Base-by-base conservation (phyloP, 768 basidiomycete species). In the Tylopilus vinaceipallidus region DNA sequence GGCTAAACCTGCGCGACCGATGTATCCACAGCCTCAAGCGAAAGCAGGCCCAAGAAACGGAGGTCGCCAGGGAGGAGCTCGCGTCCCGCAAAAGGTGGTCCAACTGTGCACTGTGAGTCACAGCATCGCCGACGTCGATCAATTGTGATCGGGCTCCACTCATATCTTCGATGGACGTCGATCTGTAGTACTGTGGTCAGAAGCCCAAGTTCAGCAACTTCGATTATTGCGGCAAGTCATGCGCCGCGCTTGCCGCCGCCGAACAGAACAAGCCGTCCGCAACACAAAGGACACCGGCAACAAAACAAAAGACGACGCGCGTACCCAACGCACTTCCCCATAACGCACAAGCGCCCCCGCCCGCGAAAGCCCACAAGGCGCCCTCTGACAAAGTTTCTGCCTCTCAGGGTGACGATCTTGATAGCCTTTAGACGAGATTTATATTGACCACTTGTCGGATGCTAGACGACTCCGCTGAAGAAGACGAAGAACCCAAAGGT, bases 161-260 rank as follows among this genome's bases (percentile, higher is more conserved):
- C 49, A 64, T 23, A 41, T 54, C 45, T 50, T 50, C 42, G 53
- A 62, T 56, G 62, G 45, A 17, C 41, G 59, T 45, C 62, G 61
- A 64, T 62, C 57, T 54, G 22, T 39, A 68, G 67, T 30, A 66
- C 30, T 86, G 84, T 62, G 76, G 80, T 55, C 77, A 78, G 67
- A 83, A 80, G 54, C 80, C 81, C 11, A 86, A 82, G 65, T 81
- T 75, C 68, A 76, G 71, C 49, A 73, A 72, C 55, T 80, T 79
- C 58, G 77, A 83, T 45, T 85, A 75, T 62, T 86, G 84, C 51
- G 78, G 82, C 38, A 84, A 82, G 74, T 78, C 75, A 34, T 85
- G 84, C 60, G 83, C 82, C 10, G 68, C 75, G 1, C 57, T 70
- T n/a, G 81, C 80, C 5, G 67, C 65, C 26, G 59, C 67, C 11